Evolutionary conservation across 768 basidiomycete genomes (phyloP), one percentile per base, ranked within the genome.

Genomic region (Lactarius indigo): DNA sequence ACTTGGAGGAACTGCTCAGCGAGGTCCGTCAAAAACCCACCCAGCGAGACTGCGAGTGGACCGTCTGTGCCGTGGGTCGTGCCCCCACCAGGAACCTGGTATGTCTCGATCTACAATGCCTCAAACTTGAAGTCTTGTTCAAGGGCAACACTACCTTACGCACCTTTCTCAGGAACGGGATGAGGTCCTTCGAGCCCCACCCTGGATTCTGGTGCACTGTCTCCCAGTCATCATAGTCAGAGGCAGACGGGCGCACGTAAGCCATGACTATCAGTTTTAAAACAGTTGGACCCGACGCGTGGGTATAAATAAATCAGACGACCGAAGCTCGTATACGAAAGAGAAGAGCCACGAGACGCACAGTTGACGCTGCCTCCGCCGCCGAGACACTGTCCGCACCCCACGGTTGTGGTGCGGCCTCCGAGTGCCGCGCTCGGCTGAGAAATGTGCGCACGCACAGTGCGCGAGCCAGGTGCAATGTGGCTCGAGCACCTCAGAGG

Each of bases 151-250:
- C 28, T 33, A 10, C 18, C 20, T 20, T 33, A 41, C 64, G 7
- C 65, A 83, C 88, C 80, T 88, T 87, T 68, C 78, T 82, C 39
- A 87, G 68, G 15, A 87, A 75, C 0, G 87, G 87, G 39, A 88
- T 82, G 12, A 89, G 70, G 37, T 84, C 77, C 63, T 79, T 77
- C 1, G 84, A 83, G 7, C 85, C 78, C 88, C 88, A 89, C 1
- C 87, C 87, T 3, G 80, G 74, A 72, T 88, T 87, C 3, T 77
- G 78, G 37, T 83, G 74, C 1, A 78, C 72, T 0, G 42, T 68
- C 64, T 83, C 82, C 87, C 87, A 88, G 61, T 52, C 50, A 6
- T 89, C 85, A 58, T 84, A 87, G 73, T 89, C 88, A 0, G 85
- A 87, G 4, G 84, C 82, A 9, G 84, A 75, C 17, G 84, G 82